These are phyloP conservation scores for Carallia brachiata DNA, from an alignment of 345 rosid genomes.

Conservation along the genomic window DNA sequence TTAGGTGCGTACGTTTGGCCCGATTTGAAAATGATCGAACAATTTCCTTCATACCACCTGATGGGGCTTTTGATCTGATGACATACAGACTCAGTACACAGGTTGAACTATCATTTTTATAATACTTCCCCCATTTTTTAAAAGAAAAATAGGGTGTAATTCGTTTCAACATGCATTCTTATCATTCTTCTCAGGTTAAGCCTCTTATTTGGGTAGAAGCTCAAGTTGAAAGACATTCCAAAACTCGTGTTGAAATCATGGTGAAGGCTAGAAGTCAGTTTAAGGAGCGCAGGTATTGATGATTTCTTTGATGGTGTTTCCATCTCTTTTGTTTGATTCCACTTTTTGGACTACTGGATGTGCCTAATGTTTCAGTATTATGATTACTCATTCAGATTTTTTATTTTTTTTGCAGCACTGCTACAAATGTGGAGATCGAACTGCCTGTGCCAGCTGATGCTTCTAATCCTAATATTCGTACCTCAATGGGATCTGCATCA, in stretches of 20 bases:
- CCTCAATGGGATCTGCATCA: conserved; percentile 91
- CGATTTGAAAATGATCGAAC: conserved; percentile 96
- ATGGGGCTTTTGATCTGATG: conserved; percentile 97
- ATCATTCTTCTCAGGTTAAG: conserved; percentile 55
- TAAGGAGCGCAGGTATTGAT: conserved; percentile 82
- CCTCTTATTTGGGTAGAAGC: conserved; percentile 99
- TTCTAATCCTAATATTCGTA: conserved; percentile 80
- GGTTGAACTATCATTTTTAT: conserved; percentile 39
- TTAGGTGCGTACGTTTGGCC: conserved; percentile 93
- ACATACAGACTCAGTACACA: conserved; percentile 95
- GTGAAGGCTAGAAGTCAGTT: conserved; percentile 91
- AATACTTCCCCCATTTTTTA: too few relatives aligned
- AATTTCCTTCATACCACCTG: conserved; percentile 95
- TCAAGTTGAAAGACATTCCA: conserved; percentile 87
- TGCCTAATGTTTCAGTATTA: background rate
- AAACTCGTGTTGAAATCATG: conserved; percentile 81
- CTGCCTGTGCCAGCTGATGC: conserved; percentile 76
- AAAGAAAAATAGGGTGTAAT: background rate
- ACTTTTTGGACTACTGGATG: background rate
- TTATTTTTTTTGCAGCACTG: conserved; percentile 41
- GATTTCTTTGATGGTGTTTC: background rate
- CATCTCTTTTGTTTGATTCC: too few relatives aligned
- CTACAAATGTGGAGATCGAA: conserved; percentile 66
- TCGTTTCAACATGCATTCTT: background rate
- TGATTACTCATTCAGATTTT: background rate